Evolutionary conservation across 495 filamentous ascomycete genomes (phyloP).

Genomic region (Penicillium samsonianum): DNA sequence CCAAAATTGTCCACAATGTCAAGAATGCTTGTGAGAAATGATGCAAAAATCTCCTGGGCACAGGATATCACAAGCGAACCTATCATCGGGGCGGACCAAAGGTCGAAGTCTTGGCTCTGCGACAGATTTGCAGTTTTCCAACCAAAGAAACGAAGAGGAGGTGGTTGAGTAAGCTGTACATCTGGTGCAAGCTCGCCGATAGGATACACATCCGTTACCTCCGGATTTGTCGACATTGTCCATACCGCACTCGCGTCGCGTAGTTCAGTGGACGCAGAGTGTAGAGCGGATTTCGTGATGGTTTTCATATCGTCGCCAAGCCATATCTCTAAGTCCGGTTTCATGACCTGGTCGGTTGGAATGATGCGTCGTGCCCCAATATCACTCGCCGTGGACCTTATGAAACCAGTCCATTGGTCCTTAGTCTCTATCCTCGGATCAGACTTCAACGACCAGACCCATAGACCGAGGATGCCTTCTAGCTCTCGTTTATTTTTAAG

Average conservation of each 20-base stretch:
- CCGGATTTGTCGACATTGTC: no score
- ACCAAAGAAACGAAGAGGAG: conserved; percentile 1
- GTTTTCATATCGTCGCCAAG: background rate
- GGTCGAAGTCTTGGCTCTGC: background rate
- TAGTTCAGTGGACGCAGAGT: background rate
- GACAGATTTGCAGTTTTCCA: background rate
- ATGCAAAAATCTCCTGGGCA: conserved; percentile 17
- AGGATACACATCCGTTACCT: no score
- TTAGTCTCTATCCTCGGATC: conserved; percentile 1
- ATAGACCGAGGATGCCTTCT: conserved; percentile 16
- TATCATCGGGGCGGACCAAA: background rate
- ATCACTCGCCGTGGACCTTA: background rate
- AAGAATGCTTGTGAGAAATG: conserved; percentile 7
- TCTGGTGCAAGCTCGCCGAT: no score
- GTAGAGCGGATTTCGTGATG: background rate
- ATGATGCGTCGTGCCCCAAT: background rate
- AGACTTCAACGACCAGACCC: conserved; percentile 15
- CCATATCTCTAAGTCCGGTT: conserved; percentile 8
- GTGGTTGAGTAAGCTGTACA: background rate
- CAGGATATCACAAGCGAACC: conserved; percentile 8
- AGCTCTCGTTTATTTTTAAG: conserved; percentile 2
- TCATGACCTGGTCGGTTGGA: background rate
- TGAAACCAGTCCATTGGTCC: background rate
- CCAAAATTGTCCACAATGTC: conserved; percentile 11
- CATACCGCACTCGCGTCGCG: background rate